Conservation (phyloP, 495 filamentous ascomycete genomes). For the Clohesyomyces aquaticus region DNA sequence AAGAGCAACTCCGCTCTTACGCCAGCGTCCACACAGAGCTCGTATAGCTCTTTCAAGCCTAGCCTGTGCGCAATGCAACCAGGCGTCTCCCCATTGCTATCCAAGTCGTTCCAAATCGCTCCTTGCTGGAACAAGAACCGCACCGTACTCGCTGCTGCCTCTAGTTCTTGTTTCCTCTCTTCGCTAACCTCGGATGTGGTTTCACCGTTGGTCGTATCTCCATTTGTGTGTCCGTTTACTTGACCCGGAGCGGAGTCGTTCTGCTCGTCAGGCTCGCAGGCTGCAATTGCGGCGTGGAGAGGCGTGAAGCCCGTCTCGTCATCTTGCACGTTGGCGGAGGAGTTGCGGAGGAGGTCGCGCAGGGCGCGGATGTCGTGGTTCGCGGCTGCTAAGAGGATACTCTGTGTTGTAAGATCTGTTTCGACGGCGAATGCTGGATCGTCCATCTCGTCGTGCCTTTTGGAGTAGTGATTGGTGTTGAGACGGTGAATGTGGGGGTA, state of each 20-base stretch:
- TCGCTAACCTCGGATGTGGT: conserved; percentile 17
- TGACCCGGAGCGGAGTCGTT: not conserved
- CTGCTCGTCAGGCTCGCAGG: conserved; percentile 63
- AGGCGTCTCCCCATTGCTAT: conserved; percentile 83
- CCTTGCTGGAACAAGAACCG: conserved; percentile 80
- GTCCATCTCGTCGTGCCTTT: too few species aligned
- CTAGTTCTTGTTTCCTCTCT: conserved; percentile 49
- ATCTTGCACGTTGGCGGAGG: conserved; percentile 77
- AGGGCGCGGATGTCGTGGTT: conserved; percentile 77
- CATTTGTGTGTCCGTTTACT: conserved; percentile 31
- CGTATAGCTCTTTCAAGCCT: conserved; percentile 73
- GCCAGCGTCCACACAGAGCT: conserved; percentile 85
- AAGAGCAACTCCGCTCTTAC: conserved; percentile 88
- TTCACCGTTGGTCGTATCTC: conserved; percentile 24
- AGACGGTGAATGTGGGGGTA: too few species aligned
- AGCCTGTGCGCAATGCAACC: conserved; percentile 81
- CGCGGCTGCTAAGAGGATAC: conserved; percentile 76
- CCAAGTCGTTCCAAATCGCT: conserved; percentile 96
- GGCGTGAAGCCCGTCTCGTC: conserved; percentile 83
- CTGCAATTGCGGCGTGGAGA: conserved; percentile 86
- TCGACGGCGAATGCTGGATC: conserved; percentile 31
- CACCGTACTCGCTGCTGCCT: conserved; percentile 66
- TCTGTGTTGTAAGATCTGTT: conserved; percentile 42
- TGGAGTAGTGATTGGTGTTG: too few species aligned
- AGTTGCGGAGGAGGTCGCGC: conserved; percentile 70